A percentile compares a stretch with the other conserved stretches of the same genome.
These are phyloP conservation scores for Termitomyces sp. DNA, from an alignment of 768 basidiomycete species.

Conservation along the genomic window DNA sequence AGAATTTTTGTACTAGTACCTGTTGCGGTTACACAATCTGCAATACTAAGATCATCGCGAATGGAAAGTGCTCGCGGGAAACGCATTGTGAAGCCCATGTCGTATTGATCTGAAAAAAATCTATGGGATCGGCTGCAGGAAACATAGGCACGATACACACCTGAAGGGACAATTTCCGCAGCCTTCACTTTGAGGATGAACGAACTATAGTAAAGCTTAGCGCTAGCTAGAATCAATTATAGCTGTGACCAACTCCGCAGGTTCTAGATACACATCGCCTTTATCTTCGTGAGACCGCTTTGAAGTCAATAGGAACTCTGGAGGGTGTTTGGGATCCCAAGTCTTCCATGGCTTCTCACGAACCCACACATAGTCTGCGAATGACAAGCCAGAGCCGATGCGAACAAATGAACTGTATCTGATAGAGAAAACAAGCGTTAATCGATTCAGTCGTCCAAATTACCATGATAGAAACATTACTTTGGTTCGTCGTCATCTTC, in stretches of 20 bases:
- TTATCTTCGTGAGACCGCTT: constrained; percentile 69
- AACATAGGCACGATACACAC: constrained; percentile 33
- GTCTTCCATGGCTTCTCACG: constrained; percentile 77
- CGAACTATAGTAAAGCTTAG: constrained; percentile 50
- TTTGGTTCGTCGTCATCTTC: constrained; percentile 61
- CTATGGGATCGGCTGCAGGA: constrained; percentile 9
- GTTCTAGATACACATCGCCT: constrained; percentile 89
- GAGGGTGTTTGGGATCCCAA: constrained; percentile 73
- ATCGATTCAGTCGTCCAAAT: neutral
- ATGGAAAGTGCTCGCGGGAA: constrained; percentile 86
- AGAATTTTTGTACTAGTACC: constrained; percentile 33
- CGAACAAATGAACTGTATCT: constrained; percentile 89
- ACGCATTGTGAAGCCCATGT: constrained; percentile 85
- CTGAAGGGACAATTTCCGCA: constrained; percentile 80
- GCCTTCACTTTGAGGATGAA: constrained; percentile 94
- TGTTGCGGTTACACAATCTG: constrained; percentile 71
- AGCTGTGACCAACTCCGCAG: constrained; percentile 64
- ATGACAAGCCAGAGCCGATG: constrained; percentile 86
- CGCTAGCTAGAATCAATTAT: neutral
- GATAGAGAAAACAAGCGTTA: neutral
- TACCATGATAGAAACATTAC: constrained; percentile 31
- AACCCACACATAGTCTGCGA: constrained; percentile 85
- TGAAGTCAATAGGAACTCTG: constrained; percentile 63
- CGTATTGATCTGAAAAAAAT: constrained; percentile 65
- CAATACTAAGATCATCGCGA: constrained; percentile 70